A percentile compares a stretch with the other conserved stretches of the same genome.
Evolutionary conservation across 805 yeast species (phyloP).

Genomic region (Candida ortonii): DNA sequence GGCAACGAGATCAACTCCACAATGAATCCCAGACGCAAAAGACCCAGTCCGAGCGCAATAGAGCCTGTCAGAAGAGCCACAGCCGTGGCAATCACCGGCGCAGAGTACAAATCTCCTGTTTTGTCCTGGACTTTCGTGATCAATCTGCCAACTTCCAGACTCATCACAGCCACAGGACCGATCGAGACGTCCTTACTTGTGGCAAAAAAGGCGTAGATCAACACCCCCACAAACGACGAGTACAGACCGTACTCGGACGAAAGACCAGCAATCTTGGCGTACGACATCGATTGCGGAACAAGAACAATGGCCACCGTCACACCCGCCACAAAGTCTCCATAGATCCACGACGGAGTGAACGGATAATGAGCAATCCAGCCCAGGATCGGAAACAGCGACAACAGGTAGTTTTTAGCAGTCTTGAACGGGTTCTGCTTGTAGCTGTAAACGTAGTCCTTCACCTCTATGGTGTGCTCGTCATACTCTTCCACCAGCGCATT

Average conservation of each 20-base stretch:
- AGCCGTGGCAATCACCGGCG: conserved; percentile 76
- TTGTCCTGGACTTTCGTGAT: conserved; percentile 58
- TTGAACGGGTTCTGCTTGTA: conserved; percentile 38
- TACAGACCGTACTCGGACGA: conserved; percentile 84
- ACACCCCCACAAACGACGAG: conserved; percentile 88
- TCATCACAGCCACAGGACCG: conserved; percentile 97
- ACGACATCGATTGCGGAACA: conserved; percentile 95
- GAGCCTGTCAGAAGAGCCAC: conserved; percentile 82
- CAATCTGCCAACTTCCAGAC: conserved; percentile 77
- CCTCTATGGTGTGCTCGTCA: conserved; percentile 25
- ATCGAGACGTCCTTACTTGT: conserved; percentile 94
- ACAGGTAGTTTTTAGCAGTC: conserved; percentile 45
- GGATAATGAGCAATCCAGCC: conserved; percentile 88
- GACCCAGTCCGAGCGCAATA: conserved; percentile 77
- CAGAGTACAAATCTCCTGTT: conserved; percentile 39
- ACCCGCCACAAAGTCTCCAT: conserved; percentile 85
- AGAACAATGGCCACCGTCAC: conserved; percentile 89
- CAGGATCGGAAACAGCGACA: conserved; percentile 72
- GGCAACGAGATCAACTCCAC: conserved; percentile 88
- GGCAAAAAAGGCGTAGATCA: conserved; percentile 86
- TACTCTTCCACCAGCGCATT: conserved; percentile 14
- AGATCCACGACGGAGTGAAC: conserved; percentile 57
- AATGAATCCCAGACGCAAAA: conserved; percentile 80
- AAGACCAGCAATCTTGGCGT: conserved; percentile 82
- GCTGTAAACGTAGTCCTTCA: conserved; percentile 28